Conservation (phyloP, 1,139 yeast genomes). For the Magnusiomyces clavatus region DNA sequence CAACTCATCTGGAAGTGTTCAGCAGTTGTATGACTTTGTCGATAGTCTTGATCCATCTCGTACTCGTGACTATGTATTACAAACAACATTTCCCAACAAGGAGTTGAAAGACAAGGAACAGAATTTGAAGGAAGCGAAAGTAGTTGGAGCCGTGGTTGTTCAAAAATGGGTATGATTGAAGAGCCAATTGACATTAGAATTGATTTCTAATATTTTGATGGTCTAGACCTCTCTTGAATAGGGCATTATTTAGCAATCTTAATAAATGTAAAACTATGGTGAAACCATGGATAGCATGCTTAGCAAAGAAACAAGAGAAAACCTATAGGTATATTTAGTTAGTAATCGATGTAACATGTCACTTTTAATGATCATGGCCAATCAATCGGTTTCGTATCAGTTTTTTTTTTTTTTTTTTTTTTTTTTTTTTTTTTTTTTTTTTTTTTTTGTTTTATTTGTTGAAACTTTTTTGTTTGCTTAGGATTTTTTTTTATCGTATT, state of each 20-base stretch:
- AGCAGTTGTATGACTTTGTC: slow-evolving; percentile 63
- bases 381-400: too few species aligned
- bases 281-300: background rate
- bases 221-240: background rate
- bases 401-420: too few species aligned
- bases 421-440: too few species aligned
- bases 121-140: slow-evolving; percentile 66
- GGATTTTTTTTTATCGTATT: too few species aligned
- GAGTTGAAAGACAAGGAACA: slow-evolving; percentile 52
- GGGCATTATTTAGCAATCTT: background rate
- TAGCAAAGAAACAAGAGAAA: too few species aligned
- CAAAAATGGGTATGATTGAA: slow-evolving; percentile 43
- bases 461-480: too few species aligned
- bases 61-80: slow-evolving; percentile 53
- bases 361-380: too few species aligned
- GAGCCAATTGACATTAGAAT: background rate
- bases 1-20: slow-evolving; percentile 58
- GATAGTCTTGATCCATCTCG: slow-evolving; percentile 19
- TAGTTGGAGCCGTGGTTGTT: slow-evolving; percentile 79
- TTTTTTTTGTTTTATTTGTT: too few species aligned
- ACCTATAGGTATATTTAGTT: too few species aligned
- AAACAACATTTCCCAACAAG: slow-evolving; percentile 78
- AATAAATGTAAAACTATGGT: background rate
- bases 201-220: background rate
- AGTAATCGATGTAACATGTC: too few species aligned